Evolutionary conservation across 139 green algal genomes (phyloP), one percentile per base, ranked within the genome.

Genomic region (Klebsormidium nitens): DNA sequence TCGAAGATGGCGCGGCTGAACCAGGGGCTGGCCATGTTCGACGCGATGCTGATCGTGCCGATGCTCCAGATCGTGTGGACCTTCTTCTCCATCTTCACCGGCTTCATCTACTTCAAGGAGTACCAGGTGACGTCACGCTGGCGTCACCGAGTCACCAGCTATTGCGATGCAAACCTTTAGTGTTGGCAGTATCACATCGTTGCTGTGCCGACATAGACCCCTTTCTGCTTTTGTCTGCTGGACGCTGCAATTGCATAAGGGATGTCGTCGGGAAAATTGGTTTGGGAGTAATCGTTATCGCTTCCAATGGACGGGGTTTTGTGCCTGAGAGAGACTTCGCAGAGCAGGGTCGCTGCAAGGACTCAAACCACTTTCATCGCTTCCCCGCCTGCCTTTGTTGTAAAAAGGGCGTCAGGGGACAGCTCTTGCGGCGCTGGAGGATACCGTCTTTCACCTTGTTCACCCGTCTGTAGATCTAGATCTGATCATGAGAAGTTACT

Each of bases 41-140:
- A 87, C 1, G 87, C 87, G 19, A 84, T 89, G 49, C 68, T 94
- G 42, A 96, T 96, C 46, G 90, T 96, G 61, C 90, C 90, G 0
- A 81, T 85, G 3, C 84, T 96, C 67, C 89, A 95, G 48, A 93
- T 95, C 66, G 79, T 72, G 17, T 96, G 90, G 90, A 89, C 88
- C 5, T 73, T 96, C 14, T 90, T 94, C 64, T 87, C 74, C 46
- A 89, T 95, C 37, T 37, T 92, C 3, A 81, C 59, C 4, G 89
- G 89, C 34, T 84, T 87, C 62, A 61, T 95, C 23, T 95, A 95
- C 63, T 95, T 59, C 26, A 4, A 90, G 73, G 88, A 93, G 77
- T 93, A 91, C 64, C 46, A 55, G 46, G 46, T 55, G 46, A 55
- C 23, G 46, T 55, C 23, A 23, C 23, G 46, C 23, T 55, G 23